These are phyloP conservation scores for Cytidiella melzeri DNA, from an alignment of 768 basidiomycete genomes.

Conservation along the genomic window DNA sequence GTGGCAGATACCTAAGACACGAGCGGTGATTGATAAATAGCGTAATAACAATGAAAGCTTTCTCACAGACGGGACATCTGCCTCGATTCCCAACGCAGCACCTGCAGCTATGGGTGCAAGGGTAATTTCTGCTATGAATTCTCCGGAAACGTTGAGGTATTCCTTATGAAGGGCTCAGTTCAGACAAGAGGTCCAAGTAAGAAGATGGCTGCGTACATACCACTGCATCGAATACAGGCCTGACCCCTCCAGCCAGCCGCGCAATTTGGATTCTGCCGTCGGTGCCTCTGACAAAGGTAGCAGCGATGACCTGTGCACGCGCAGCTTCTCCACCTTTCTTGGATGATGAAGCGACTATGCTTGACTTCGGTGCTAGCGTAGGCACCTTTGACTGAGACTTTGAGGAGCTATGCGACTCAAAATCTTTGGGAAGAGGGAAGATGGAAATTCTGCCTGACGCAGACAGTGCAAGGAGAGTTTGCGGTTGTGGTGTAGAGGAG, in stretches of 20 bases:
- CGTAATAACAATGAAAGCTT: neutral
- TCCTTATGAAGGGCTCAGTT: conserved; percentile 33
- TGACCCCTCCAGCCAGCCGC: conserved; percentile 47
- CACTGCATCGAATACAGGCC: conserved; percentile 53
- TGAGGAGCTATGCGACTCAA: conserved; percentile 32
- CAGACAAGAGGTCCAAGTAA: neutral
- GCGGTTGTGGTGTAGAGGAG: conserved; percentile 4
- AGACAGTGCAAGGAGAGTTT: conserved; percentile 46
- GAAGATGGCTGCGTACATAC: conserved; percentile 33
- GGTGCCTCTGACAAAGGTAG: conserved; percentile 37
- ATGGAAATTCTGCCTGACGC: conserved; percentile 54
- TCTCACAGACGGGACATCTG: conserved; percentile 7
- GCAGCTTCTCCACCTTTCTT: conserved; percentile 31
- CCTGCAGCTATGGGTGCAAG: conserved; percentile 34
- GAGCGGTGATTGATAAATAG: neutral
- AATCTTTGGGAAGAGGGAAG: conserved; percentile 45
- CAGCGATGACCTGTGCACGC: conserved; percentile 37
- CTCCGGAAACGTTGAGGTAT: conserved; percentile 48
- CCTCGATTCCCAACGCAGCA: conserved; percentile 18
- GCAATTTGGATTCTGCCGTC: conserved; percentile 45
- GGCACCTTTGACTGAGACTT: conserved; percentile 41
- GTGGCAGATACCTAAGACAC: conserved; percentile 37
- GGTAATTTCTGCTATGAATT: conserved; percentile 45
- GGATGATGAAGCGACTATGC: conserved; percentile 30
- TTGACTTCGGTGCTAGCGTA: conserved; percentile 48